Evolutionary conservation across 371 early-diverging fungal genomes (phyloP).

Genomic region (Blastocladiella emersonii): DNA sequence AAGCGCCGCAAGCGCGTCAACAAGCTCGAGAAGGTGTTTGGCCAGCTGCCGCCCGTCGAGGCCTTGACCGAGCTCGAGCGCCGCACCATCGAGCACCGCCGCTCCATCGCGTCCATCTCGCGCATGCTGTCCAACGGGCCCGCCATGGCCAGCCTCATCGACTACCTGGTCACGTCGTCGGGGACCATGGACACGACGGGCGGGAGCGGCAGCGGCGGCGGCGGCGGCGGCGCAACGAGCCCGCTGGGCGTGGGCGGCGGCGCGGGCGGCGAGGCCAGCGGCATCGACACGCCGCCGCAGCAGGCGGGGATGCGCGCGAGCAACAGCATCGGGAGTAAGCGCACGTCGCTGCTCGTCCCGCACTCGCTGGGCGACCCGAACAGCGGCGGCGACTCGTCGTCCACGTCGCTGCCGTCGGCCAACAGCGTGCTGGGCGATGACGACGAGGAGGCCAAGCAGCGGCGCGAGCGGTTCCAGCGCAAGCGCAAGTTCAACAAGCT

Average conservation of each 20-base stretch:
- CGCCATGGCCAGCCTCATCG: not conserved
- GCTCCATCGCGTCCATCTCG: not conserved
- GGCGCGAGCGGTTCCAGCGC: not conserved
- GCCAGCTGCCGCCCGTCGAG: constrained; percentile 14
- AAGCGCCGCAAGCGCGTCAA: constrained; percentile 2
- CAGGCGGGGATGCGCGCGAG: too few relatives aligned
- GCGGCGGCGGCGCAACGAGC: too few relatives aligned
- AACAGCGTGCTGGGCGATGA: not conserved
- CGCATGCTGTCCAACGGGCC: not conserved
- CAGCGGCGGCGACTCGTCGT: too few relatives aligned
- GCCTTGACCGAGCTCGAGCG: constrained; percentile 1
- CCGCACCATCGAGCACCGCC: not conserved
- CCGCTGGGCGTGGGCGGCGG: too few relatives aligned
- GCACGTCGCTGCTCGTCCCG: too few relatives aligned
- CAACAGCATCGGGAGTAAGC: too few relatives aligned
- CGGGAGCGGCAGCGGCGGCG: too few relatives aligned
- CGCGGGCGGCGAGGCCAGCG: too few relatives aligned
- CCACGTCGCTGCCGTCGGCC: too few relatives aligned
- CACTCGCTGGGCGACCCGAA: too few relatives aligned
- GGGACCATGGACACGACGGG: too few relatives aligned
- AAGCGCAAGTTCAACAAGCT: constrained; percentile 6
- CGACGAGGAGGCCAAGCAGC: not conserved
- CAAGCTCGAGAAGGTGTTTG: constrained; percentile 18
- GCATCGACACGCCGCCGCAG: too few relatives aligned
- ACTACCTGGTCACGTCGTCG: not conserved